Conservation (phyloP, 768 basidiomycete species). For the Naganishia randhawae region DNA sequence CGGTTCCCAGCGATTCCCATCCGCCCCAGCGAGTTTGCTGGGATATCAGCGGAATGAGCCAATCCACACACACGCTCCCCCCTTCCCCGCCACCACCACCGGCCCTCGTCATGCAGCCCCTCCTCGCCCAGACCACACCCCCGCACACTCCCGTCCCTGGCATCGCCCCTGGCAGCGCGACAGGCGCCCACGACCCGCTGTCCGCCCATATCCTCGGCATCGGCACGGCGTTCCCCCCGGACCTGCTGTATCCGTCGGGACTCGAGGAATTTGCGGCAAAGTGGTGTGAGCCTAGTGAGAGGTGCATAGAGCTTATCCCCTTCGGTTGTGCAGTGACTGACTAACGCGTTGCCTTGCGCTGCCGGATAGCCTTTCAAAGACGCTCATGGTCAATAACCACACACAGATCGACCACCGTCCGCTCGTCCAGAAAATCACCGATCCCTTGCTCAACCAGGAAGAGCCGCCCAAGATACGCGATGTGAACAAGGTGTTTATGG, state of each 20-base stretch:
- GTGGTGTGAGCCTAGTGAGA: conserved; percentile 27
- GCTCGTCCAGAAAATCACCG: conserved; percentile 6
- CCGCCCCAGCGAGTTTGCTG: too few species aligned
- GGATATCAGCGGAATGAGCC: too few species aligned
- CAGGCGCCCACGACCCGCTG: neutral
- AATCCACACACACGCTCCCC: too few species aligned
- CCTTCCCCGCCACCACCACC: too few species aligned
- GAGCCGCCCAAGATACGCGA: conserved; percentile 28
- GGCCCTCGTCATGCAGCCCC: neutral
- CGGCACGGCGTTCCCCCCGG: conserved; percentile 30
- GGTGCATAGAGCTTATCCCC: conserved; percentile 9
- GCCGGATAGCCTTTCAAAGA: conserved; percentile 30
- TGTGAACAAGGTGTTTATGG: conserved; percentile 31
- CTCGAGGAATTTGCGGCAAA: conserved; percentile 31
- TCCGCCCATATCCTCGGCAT: conserved; percentile 33
- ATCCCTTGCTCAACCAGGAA: conserved; percentile 23
- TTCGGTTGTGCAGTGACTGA: too few species aligned
- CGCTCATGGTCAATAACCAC: conserved; percentile 28
- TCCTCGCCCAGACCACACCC: neutral
- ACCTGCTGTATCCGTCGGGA: conserved; percentile 21
- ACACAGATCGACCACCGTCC: conserved; percentile 31
- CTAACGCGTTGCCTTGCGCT: too few species aligned
- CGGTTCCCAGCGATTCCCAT: too few species aligned
- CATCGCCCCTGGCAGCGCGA: too few species aligned
- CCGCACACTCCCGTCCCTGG: conserved; percentile 9